phyloP scores from a whole-genome alignment of 148 eudicot genomes.

The Fagopyrum homotropicum region DNA sequence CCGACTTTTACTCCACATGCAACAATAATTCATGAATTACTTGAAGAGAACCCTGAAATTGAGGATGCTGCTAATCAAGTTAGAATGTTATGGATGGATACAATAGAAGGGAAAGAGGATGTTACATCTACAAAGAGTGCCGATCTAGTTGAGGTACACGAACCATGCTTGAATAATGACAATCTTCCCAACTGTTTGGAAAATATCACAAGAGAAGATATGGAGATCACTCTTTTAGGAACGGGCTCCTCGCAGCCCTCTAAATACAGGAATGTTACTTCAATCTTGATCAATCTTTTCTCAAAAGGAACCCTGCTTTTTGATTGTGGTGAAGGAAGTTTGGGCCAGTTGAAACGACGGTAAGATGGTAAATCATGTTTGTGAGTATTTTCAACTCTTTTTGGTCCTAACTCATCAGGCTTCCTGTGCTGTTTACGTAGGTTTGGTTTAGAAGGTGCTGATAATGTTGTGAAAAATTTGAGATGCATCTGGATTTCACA shows the following conservation, averaged over 20 bases:
- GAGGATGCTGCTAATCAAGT: constrained; percentile 58
- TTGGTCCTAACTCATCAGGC: neutral
- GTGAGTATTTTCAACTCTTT: neutral
- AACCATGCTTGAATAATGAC: constrained; percentile 60
- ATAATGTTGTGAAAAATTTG: constrained; percentile 61
- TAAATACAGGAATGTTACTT: constrained; percentile 89
- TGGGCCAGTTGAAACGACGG: constrained; percentile 98
- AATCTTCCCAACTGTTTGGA: constrained; percentile 68
- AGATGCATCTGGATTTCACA: constrained; percentile 93
- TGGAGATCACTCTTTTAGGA: constrained; percentile 92
- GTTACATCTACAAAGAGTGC: constrained; percentile 14
- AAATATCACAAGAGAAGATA: constrained; percentile 72
- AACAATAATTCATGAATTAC: constrained; percentile 49
- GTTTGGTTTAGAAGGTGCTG: constrained; percentile 84
- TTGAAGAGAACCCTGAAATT: constrained; percentile 72
- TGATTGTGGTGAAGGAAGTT: constrained; percentile 95
- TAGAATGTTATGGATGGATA: constrained; percentile 35
- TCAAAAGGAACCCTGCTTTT: constrained; percentile 76
- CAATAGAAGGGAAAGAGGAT: constrained; percentile 17
- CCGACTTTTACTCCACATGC: constrained; percentile 31
- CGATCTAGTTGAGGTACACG: constrained; percentile 33
- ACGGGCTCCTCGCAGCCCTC: constrained; percentile 99
- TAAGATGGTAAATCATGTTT: constrained; percentile 16
- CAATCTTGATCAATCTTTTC: constrained; percentile 82
- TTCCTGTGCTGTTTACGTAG: constrained; percentile 27